Evolutionary conservation across 148 eudicot species (phyloP).

Genomic region (Vaccinium vitisidaea): DNA sequence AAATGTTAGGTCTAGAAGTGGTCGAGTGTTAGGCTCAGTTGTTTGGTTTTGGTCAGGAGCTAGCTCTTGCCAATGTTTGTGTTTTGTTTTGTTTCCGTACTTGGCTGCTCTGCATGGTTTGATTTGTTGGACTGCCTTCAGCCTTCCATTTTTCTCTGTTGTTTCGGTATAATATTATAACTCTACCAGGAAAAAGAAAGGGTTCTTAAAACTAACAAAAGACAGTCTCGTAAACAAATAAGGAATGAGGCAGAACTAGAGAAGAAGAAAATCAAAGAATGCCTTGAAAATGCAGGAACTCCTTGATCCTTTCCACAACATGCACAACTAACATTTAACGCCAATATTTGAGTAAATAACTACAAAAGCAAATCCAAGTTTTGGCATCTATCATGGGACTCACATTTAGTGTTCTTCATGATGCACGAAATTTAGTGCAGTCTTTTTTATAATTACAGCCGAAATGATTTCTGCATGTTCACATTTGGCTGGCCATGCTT

Average conservation of each 20-base stretch:
- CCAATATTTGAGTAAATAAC: not conserved
- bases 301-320: too few species aligned
- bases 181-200: not conserved
- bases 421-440: too few species aligned
- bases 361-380: too few species aligned
- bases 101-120: slow-evolving; percentile 3
- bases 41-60: not conserved
- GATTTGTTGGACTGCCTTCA: not conserved
- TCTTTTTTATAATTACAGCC: not conserved
- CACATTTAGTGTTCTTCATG: too few species aligned
- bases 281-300: not conserved
- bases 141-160: not conserved
- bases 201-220: not conserved
- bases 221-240: not conserved
- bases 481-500: not conserved
- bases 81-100: not conserved
- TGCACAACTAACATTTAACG: too few species aligned
- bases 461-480: not conserved
- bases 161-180: not conserved
- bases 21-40: not conserved
- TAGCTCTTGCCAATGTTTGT: not conserved
- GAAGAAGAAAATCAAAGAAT: not conserved
- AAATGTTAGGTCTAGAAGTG: not conserved
- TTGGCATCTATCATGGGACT: too few species aligned
- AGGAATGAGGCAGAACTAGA: not conserved